A percentile compares a stretch with the other conserved stretches of the same genome.
phyloP scores from a whole-genome alignment of 768 basidiomycete species.

The Kwoniella newhampshirensis region DNA sequence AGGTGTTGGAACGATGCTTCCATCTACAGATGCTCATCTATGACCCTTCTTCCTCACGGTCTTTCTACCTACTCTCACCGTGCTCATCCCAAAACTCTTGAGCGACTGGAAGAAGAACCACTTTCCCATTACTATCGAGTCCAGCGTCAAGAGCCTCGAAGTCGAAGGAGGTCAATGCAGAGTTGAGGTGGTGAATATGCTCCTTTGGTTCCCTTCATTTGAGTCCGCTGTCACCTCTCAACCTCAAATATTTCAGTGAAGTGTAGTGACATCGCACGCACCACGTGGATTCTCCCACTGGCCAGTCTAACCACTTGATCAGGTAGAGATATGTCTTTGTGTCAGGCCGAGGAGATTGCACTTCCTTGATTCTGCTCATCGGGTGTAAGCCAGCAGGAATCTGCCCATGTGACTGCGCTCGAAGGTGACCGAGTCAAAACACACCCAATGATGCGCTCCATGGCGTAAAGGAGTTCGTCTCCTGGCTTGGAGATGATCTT shows the following conservation, averaged over 20 bases:
- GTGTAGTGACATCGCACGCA: background rate
- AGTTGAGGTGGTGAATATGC: background rate
- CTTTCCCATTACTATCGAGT: background rate
- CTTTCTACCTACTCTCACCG: constrained; percentile 1
- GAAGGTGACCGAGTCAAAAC: no score
- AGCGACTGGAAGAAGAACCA: constrained; percentile 9
- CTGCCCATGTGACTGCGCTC: no score
- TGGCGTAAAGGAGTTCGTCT: background rate
- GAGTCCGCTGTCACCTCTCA: no score
- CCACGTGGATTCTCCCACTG: constrained; percentile 6
- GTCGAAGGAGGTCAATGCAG: background rate
- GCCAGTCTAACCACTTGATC: constrained; percentile 4
- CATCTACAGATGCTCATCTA: no score
- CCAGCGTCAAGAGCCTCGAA: background rate
- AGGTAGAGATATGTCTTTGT: constrained; percentile 2
- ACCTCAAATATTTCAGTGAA: no score
- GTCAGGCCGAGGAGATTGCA: background rate
- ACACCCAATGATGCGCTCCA: constrained; percentile 11
- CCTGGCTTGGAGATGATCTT: background rate
- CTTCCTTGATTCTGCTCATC: constrained; percentile 7
- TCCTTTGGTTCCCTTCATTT: background rate
- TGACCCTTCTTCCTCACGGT: no score
- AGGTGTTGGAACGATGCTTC: no score
- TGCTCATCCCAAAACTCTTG: constrained; percentile 9
- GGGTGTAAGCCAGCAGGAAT: no score